Base-by-base conservation (phyloP, 2,329 filamentous ascomycete genomes). In the Colletotrichum lindemuthianum region DNA sequence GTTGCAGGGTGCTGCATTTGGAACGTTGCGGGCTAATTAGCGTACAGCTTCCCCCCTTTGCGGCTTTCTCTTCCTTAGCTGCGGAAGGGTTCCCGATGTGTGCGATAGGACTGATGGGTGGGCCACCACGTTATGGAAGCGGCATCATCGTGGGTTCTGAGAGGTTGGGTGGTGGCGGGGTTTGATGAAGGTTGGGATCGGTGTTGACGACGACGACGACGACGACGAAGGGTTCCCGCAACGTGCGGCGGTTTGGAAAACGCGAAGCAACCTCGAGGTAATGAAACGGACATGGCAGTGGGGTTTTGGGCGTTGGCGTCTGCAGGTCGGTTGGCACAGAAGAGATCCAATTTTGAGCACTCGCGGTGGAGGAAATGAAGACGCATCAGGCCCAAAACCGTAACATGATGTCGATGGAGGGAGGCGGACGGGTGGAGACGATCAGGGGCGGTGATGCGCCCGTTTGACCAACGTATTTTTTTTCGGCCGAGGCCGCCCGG, bases 1-100 rank as follows among this genome's bases (percentile, higher is more conserved):
- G 1, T 24, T 13, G 33, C 33, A 12, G 33, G 57, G 34, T 33
- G 43, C 41, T 47, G 61, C 51, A 51, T 61, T 43, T 36, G 44
- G 34, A 24, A 41, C n/a, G 57, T 47, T 50, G 59, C 12, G 40
- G 40, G 44, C 48, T 55, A n/a, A n/a, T n/a, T n/a, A 48, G 51
- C 51, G 51, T 33, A 24, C 24, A 6, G 13, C 6, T 43, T 9
- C 41, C 34, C 34, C 61, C 52, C 24, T 45, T 61, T 56, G 58
- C 60, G 51, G 61, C 61, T 65, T 47, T 47, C 61, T 39, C 13
- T 41, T 58, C 39, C 11, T 51, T 60, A 49, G 45, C 15, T 34
- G 51, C 36, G 33, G 57, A 59, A 55, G 43, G 50, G 47, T 61
- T 44, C 34, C 36, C 13, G 12, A 13, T 5, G 33, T 50, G 33